These are phyloP conservation scores for Tolypocladium pustulatum DNA, from an alignment of 2,329 filamentous ascomycete genomes.

Conservation along the genomic window DNA sequence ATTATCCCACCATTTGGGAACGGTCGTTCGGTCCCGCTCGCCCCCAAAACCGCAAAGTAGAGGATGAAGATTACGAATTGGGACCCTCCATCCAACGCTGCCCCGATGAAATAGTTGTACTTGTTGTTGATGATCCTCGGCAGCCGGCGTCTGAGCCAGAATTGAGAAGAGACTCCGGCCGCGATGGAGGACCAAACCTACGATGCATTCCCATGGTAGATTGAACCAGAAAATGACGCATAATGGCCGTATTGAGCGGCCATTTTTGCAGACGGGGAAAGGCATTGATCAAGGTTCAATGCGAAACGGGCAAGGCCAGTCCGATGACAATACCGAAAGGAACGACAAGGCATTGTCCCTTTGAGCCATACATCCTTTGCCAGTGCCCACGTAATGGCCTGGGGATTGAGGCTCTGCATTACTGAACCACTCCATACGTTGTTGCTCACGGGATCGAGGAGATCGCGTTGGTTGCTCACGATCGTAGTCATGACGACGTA, in stretches of 20 bases:
- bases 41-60: constrained; percentile 14
- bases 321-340: constrained; percentile 30
- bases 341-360: constrained; percentile 23
- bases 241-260: constrained; percentile 12
- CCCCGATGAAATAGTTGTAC: constrained; percentile 17
- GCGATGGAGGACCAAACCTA: constrained; percentile 21
- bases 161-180: constrained; percentile 19
- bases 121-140: constrained; percentile 15
- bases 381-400: constrained; percentile 18
- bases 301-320: constrained; percentile 26
- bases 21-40: constrained; percentile 8
- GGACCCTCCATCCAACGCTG: constrained; percentile 15
- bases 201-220: constrained; percentile 26
- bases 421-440: constrained; percentile 37
- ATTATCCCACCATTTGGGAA: constrained; percentile 12
- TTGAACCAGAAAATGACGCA: constrained; percentile 28
- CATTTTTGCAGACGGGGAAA: neutral
- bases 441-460: constrained; percentile 27
- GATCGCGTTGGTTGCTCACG: constrained; percentile 27
- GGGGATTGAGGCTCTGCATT: constrained; percentile 34
- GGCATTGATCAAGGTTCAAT: constrained; percentile 22
- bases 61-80: constrained; percentile 17
- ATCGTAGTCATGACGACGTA: constrained; percentile 35
- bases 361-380: constrained; percentile 29
- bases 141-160: constrained; percentile 12